Percentiles rank a stretch among this genome's conserved stretches.
These are phyloP conservation scores for Tirmania nivea DNA, from an alignment of 495 filamentous ascomycete species.

Conservation along the genomic window DNA sequence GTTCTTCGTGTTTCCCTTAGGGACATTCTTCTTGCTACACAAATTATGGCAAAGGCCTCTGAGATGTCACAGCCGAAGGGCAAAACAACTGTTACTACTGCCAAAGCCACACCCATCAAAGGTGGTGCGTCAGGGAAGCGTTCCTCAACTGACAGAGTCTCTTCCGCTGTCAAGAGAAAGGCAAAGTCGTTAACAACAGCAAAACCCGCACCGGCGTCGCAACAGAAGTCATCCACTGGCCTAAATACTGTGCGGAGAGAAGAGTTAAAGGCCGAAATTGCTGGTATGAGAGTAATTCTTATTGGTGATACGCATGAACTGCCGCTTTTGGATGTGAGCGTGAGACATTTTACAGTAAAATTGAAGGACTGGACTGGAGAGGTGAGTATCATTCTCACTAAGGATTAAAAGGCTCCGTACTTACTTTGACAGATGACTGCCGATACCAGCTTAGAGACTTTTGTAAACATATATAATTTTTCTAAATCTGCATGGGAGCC, in stretches of 20 bases:
- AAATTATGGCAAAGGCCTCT: slow-evolving; percentile 81
- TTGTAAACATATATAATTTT: slow-evolving; percentile 94
- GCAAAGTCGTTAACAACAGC: slow-evolving; percentile 22
- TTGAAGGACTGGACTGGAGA: slow-evolving; percentile 79
- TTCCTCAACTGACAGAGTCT: slow-evolving; percentile 22
- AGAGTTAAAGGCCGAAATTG: slow-evolving; percentile 60
- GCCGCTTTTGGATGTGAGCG: slow-evolving; percentile 78
- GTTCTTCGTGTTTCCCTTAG: slow-evolving; percentile 81
- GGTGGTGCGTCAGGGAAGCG: slow-evolving; percentile 44
- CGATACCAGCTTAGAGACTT: slow-evolving; percentile 74
- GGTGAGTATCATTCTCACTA: slow-evolving; percentile 1
- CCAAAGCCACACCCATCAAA: slow-evolving; percentile 28
- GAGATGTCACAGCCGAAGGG: slow-evolving; percentile 43
- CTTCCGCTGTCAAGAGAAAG: slow-evolving; percentile 32
- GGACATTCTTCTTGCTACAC: slow-evolving; percentile 81
- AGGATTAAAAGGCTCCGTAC: too few species aligned
- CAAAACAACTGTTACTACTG: slow-evolving; percentile 19
- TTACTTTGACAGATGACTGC: slow-evolving; percentile 35
- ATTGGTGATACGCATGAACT: slow-evolving; percentile 92
- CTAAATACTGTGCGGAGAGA: slow-evolving; percentile 49
- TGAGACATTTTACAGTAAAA: slow-evolving; percentile 67
- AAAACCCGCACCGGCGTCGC: slow-evolving; percentile 16
- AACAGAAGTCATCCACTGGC: slow-evolving; percentile 12
- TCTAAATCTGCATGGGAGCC: slow-evolving; percentile 98
- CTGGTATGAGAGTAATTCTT: slow-evolving; percentile 77